Evolutionary conservation across 2,329 filamentous ascomycete species (phyloP), one percentile per base, ranked within the genome.

Genomic region (Aschersonia sp.): DNA sequence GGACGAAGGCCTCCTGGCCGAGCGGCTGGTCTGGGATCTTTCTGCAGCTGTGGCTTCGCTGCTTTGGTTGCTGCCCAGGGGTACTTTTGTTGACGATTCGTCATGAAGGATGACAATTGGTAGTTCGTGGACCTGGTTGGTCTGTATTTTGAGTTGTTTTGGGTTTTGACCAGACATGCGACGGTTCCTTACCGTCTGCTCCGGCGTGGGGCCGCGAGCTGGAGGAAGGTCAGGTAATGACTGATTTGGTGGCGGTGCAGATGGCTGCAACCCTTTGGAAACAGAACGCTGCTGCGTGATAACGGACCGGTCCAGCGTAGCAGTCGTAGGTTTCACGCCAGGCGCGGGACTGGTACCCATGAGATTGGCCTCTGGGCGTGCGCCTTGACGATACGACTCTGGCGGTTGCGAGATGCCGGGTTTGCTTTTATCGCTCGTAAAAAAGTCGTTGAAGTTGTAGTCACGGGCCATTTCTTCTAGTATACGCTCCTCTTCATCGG

Each of bases 91-190:
- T 29, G 47, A 41, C 5, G 42, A 32, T 6, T 44, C 46, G n/a
- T 45, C 51, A 37, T 52, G 44, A 30, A 39, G 42, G 14, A 41
- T 43, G n/a, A 49, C 30, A 6, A 50, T 32, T 6, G 57, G 47
- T 3, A 58, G 54, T 14, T 56, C 52, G n/a, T 49, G 54, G 6
- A 63, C 55, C 30, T 61, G 63, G 1, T 58, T 54, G 0, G 88
- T 96, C 63, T 96, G 87, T 48, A 97, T 96, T 66, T 88, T 94
- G 46, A 97, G 70, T 57, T 89, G 85, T 60, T 85, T 89, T 11
- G 77, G 69, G 56, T 86, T 87, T 56, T 87, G 82, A 6, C 84
- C 85, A 4, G 89, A 95, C 33, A 94, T 68, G 52, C 89, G 78
- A 51, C 89, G 77, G 55, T 76, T 86, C 47, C 86, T 77, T 46